phyloP scores from a whole-genome alignment of 1,284 basidiomycete genomes.

The Pascua guehoae region DNA sequence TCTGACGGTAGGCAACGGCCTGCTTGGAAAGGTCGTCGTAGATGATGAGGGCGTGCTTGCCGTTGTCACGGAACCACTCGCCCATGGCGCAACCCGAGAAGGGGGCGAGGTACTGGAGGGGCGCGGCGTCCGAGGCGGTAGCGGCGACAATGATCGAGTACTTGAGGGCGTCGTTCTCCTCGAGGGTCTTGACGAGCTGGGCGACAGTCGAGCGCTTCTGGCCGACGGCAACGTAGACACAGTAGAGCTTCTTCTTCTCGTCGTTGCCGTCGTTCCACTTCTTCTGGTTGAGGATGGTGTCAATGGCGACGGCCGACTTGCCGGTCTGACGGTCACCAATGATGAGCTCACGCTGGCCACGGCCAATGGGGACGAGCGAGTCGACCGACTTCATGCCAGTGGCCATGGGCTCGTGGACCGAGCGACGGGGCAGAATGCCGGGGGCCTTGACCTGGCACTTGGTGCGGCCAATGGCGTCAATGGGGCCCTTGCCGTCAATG shows the following conservation, averaged over 20 bases:
- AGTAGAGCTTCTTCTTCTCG: slow-evolving; percentile 97
- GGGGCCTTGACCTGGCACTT: slow-evolving; percentile 98
- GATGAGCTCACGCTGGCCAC: slow-evolving; percentile 99
- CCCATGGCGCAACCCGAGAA: slow-evolving; percentile 99
- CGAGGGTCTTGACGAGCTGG: slow-evolving; percentile 97
- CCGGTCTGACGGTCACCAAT: slow-evolving; percentile 99
- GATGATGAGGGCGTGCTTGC: slow-evolving; percentile 92
- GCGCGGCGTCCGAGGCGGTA: slow-evolving; percentile 97
- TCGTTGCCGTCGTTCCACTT: slow-evolving; percentile 97
- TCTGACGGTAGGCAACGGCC: slow-evolving; percentile 99
- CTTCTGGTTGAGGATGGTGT: slow-evolving; percentile 99
- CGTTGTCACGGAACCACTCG: slow-evolving; percentile 99
- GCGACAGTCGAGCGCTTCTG: slow-evolving; percentile 99
- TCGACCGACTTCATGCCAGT: slow-evolving; percentile 99
- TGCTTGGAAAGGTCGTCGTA: slow-evolving; percentile 99
- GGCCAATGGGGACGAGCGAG: slow-evolving; percentile 99
- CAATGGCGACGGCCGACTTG: slow-evolving; percentile 90
- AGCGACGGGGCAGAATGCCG: slow-evolving; percentile 97
- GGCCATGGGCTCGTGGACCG: slow-evolving; percentile 99
- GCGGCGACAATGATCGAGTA: slow-evolving; percentile 98
- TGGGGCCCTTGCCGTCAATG: slow-evolving; percentile 98
- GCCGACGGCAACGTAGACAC: slow-evolving; percentile 98
- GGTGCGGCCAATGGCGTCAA: slow-evolving; percentile 85
- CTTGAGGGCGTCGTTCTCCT: slow-evolving; percentile 99
- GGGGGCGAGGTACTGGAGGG: slow-evolving; percentile 97